Evolutionary conservation across 176 grass and related monocot genomes (phyloP), one percentile per base, ranked within the genome.

Genomic region (Hyparrhenia diplandra): DNA sequence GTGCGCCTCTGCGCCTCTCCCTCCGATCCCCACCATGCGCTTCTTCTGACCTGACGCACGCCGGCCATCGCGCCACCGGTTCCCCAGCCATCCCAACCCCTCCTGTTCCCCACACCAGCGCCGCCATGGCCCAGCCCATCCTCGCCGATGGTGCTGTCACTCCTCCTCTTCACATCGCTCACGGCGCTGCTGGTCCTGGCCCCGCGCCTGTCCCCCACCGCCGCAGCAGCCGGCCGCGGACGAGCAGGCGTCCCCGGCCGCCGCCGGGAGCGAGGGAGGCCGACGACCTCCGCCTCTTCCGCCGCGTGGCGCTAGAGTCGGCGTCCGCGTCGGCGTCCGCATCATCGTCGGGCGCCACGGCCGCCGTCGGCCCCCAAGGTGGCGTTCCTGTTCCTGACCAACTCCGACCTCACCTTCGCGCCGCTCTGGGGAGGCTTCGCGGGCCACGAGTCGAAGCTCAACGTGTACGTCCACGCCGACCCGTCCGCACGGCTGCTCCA

Each of bases 341-440:
- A 27, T 13, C 3, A 12, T 25, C 77, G 0, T 21, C 4, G 4
- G 55, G 1, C 51, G 68, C 46, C 46, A 49, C 4, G 16, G 14
- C 65, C 35, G 66, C 16, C 4, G 25, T 68, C 5, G 58, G n/a
- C 4, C 45, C 85, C 89, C 35, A 98, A 98, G 88, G 88, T 98
- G 52, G 95, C 95, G 7, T 95, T 98, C 67, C 29, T 98, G 20
- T 98, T 98, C 84, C 84, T 98, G 3, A 95, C 95, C 29, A 93
- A 85, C 79, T 87, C 92, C 8, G 88, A 94, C 78, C 88, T 98
- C 83, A 79, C 73, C 69, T 95, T 98, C 88, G 84, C 90, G 21
- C 92, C 90, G 28, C 84, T 98, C 5, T 98, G 95, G 95, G 92
- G 91, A 73, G 76, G 54, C 10, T 98, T 98, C 72, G 67, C 64